phyloP scores from a whole-genome alignment of 2,329 filamentous ascomycete species.

The Plenodomus lindquistii region DNA sequence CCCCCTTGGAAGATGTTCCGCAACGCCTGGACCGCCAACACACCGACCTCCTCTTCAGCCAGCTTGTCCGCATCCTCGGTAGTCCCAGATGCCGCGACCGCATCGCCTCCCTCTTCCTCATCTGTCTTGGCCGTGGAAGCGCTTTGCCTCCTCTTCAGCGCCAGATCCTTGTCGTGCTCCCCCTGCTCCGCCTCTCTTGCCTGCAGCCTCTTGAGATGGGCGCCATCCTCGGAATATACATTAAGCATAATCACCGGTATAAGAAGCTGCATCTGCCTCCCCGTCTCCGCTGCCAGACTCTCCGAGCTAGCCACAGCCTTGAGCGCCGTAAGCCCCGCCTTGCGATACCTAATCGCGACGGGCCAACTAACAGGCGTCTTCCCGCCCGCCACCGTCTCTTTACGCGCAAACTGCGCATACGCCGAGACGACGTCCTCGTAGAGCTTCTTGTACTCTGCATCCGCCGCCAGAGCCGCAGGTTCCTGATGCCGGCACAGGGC shows the following conservation, averaged over 20 bases:
- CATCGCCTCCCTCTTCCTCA: constrained; percentile 69
- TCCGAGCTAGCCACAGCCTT: constrained; percentile 81
- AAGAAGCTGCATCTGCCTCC: constrained; percentile 75
- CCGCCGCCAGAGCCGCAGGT: constrained; percentile 79
- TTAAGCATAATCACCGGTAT: constrained; percentile 88
- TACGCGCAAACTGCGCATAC: constrained; percentile 80
- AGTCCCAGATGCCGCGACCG: constrained; percentile 72
- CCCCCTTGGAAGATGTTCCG: constrained; percentile 83
- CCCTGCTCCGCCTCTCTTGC: constrained; percentile 70
- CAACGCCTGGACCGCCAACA: constrained; percentile 82
- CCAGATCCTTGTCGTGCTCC: constrained; percentile 67
- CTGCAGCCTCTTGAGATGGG: constrained; percentile 70
- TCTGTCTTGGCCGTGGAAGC: constrained; percentile 75
- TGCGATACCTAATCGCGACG: constrained; percentile 67
- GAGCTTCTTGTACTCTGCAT: constrained; percentile 78
- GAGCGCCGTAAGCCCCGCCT: constrained; percentile 67
- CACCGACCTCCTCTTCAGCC: constrained; percentile 84
- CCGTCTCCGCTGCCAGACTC: constrained; percentile 72
- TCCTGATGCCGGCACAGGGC: constrained; percentile 90
- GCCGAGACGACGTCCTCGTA: constrained; percentile 80
- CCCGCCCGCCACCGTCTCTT: constrained; percentile 51
- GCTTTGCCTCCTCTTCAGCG: constrained; percentile 72
- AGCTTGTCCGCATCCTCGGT: constrained; percentile 86
- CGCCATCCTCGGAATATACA: constrained; percentile 73
- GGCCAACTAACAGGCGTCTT: constrained; percentile 65